Base-by-base conservation (phyloP, 345 rosid species). In the Eucalyptus pauciflora region DNA sequence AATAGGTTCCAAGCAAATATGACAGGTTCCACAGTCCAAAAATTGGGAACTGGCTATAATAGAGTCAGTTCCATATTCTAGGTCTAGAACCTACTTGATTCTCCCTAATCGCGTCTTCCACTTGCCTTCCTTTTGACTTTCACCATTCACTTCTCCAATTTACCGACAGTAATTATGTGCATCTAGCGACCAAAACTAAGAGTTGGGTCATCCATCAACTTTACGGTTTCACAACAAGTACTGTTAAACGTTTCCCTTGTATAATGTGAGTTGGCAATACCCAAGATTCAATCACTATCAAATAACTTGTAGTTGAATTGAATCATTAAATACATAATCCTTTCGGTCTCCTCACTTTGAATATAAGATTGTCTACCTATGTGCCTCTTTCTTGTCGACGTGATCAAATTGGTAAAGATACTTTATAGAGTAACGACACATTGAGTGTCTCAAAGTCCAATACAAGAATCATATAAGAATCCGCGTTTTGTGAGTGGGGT, bases 1-100 rank as follows among this genome's bases (percentile, higher is more conserved):
- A 64, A n/a, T n/a, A 29, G 10, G 37, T 64, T 64, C 10, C 18
- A 64, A 25, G 71, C 4, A 64, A 64, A 29, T 10, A 29, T 4
- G 37, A 7, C 4, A 62, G 2, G 17, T 62, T 62, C 1, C 1
- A 4, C 0, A 1, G 16, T 64, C 17, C 10, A 64, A 64, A 64
- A 64, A 64, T 7, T 64, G 2, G 2, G 37, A n/a, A n/a, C 1
- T 3, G 6, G 10, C n/a, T 14, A 4, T 64, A n/a, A 64, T 2
- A 62, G 1, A 14, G 2, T 14, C 14, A 7, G 37, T 64, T n/a
- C 18, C 31, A 29, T 10, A 5, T 29, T 62, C 3, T 62, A 62
- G 69, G 10, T 64, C 45, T 43, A 2, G 7, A 43, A 43, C 29
- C 62, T 56, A 56, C 29, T 56, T 56, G 25, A 22, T 56, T 56